These are phyloP conservation scores for Fusarium tanahbumbuense DNA, from an alignment of 2,329 filamentous ascomycete genomes.

Conservation along the genomic window DNA sequence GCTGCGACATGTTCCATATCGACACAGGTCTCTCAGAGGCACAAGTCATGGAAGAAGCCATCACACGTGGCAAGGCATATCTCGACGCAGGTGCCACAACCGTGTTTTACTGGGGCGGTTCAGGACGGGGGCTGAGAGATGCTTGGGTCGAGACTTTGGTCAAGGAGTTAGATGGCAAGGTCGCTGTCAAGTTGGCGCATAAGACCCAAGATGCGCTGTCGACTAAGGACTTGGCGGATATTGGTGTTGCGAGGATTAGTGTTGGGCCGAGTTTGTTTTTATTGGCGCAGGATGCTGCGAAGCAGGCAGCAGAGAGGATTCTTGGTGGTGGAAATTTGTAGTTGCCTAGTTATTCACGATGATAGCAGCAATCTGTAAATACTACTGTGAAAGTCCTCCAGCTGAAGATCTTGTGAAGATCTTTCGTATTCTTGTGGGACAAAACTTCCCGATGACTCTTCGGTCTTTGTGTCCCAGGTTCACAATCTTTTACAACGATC, in stretches of 20 bases:
- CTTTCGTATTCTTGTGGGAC: background rate
- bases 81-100: conserved; percentile 68
- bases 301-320: conserved; percentile 50
- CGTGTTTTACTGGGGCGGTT: conserved; percentile 70
- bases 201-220: conserved; percentile 54
- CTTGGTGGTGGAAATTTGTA: conserved; percentile 43
- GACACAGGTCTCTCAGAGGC: conserved; percentile 49
- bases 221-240: conserved; percentile 56
- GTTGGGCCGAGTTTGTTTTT: conserved; percentile 62
- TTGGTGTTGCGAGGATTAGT: conserved; percentile 67
- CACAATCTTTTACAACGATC: background rate
- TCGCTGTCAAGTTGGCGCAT: conserved; percentile 60
- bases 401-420: background rate
- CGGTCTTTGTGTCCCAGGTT: background rate
- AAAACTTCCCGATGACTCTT: conserved; percentile 2
- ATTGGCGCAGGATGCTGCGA: conserved; percentile 55
- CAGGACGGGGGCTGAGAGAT: conserved; percentile 55
- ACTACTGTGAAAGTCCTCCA: background rate
- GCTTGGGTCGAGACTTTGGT: conserved; percentile 62
- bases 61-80: conserved; percentile 66
- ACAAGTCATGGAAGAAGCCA: conserved; percentile 58
- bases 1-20: conserved; percentile 64
- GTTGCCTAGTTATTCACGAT: background rate
- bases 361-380: no score
- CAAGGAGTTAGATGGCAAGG: conserved; percentile 59